Base-by-base conservation (phyloP, 2,329 filamentous ascomycete genomes). In the Hymenoscyphus occultus region DNA sequence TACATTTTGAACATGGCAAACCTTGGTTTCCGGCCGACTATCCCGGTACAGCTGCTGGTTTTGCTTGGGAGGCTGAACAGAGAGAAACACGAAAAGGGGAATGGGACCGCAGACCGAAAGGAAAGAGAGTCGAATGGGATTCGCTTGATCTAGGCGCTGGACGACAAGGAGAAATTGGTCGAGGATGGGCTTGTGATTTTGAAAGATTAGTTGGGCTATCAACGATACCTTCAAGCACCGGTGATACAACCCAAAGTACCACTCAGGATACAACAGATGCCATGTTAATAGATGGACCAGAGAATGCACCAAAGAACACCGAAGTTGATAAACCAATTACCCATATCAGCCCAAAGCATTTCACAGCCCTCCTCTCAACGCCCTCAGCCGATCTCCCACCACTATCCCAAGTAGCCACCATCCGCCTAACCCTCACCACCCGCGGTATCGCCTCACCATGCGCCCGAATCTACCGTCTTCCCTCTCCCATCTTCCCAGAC, bases 11-110 rank as follows among this genome's bases (percentile, higher is more conserved):
- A 78, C 85, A 87, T 22, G 86, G 86, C 0, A 79, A 84, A 45
- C 87, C 92, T 1, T 96, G 90, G 86, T 99, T 97, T 73, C 95
- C 95, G 0, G 90, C 86, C 2, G 95, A 99, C 76, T 91, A 86
- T 68, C 88, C 91, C 0, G 91, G 89, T 4, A 96, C 93, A 0
- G 83, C 85, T 64, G 90, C 93, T 1, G 95, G 95, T 1, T 88
- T 86, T 75, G 80, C 82, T 16, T 97, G 93, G 91, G 91, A 96
- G 75, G 74, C 86, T 40, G 82, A 85, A 42, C 84, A 93, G 76
- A 84, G 87, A 13, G 77, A 79, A 58, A 82, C 79, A 70, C 81
- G 86, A 64, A 84, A 85, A 72, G 79, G 80, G 31, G 83, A 86
- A 32, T 97, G 93, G 93, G 86, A 89, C 61, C 84, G 85, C 61